Evolutionary conservation across 495 filamentous ascomycete genomes (phyloP), one percentile per base, ranked within the genome.

Genomic region (Daldinia childiae): DNA sequence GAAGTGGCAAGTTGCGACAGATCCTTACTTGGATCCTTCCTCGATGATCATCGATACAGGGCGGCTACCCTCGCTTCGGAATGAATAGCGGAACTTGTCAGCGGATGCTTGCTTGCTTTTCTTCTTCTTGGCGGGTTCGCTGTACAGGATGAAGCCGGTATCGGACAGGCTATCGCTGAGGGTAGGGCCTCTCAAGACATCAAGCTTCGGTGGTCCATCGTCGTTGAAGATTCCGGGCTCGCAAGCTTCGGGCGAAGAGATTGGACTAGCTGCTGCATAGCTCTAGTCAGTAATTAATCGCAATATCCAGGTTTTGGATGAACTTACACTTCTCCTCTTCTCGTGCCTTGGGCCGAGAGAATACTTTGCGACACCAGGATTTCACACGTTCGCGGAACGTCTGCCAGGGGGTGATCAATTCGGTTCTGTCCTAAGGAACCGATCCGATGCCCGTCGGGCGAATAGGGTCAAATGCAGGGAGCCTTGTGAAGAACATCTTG

Each of bases 371-470:
- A 54, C 21, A 36, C 48, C 51, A 50, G n/a, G 29, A 58, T 21
- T 26, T 58, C 14, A 38, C 62, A 0, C 26, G 36, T 21, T 52
- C 34, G 27, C 6, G 11, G 34, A 64, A 12, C 11, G 4, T 4
- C 7, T 38, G 12, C 62, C 48, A 64, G 7, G 62, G 38, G 21
- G n/a, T 41, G 21, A 29, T 24, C 61, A 34, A n/a, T 32, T 32
- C 48, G 36, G 48, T 24, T 17, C 29, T 36, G 15, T 64, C 30
- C 62, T 64, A 64, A 26, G 62, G 51, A 56, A 24, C 62, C 26
- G 62, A 45, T 6, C 62, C 62, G 15, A 64, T 45, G 34, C 36
- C 62, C 36, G 50, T 43, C 15, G 50, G 51, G 24, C 24, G 50
- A 4, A 51, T 17, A 3, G 50, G 36, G 51, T 39, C 19, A 9